Base-by-base conservation (phyloP, 2,329 filamentous ascomycete genomes). In the Trichoderma polysporum region DNA sequence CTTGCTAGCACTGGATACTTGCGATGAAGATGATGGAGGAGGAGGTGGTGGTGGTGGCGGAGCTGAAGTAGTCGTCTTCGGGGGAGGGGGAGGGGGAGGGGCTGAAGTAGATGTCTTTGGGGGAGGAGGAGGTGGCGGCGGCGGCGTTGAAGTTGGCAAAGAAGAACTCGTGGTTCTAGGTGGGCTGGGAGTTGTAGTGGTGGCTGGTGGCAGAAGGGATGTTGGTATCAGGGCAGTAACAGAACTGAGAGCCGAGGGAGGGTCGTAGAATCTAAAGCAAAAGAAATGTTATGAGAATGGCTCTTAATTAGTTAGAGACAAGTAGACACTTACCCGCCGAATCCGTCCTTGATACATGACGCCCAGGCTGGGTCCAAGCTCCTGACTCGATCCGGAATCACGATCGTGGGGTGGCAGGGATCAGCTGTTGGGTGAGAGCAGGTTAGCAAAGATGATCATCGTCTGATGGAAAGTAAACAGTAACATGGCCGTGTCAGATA, bases 381-480 rank as follows among this genome's bases (percentile, higher is more conserved):
- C 9, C 57, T 54, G 6, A 68, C 27, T 15, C 25, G 15, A 47
- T 66, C 64, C 9, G 67, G 67, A 47, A 68, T 47, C 12, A 68
- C 64, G 37, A 68, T 68, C 3, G 67, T 68, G 6, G 67, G 67
- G 19, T 68, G 64, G 57, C 67, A 68, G 45, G 67, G 64, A 35
- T 68, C 67, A 25, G 67, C 67, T 68, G n/a, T 47, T 7, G 50
- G 33, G 35, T 6, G 10, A 31, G 25, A 19, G 12, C 8, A 60
- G 2, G 39, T 66, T 6, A 68, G 45, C 19, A 29, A 50, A 25
- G 4, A 25, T 19, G 17, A 4, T 25, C 2, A 22, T 7, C 29
- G 10, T 61, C 3, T 4, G 45, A 9, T 1, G 35, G 33, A 17
- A 19, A 4, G 9, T 10, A 9, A 33, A 31, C 12, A 10, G 15